Percentiles rank a stretch among this genome's conserved stretches.
Evolutionary conservation across 371 early-diverging fungal genomes (phyloP).

Genomic region (Dichotomocladium elegans): DNA sequence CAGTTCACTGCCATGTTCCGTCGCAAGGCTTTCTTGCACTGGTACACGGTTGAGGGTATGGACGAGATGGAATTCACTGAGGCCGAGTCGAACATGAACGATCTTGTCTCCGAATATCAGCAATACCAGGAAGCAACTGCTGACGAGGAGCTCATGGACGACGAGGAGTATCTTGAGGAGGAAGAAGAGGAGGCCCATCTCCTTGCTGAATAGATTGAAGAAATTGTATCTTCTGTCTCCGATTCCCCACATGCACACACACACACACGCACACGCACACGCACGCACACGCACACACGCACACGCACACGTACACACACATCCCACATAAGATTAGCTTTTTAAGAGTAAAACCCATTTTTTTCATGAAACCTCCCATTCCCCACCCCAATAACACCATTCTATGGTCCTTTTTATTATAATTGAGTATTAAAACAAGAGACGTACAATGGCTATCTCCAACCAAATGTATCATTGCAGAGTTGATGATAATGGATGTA

Average conservation of each 20-base stretch:
- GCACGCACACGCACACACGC: not conserved
- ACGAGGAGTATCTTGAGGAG: constrained; percentile 57
- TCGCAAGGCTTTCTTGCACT: constrained; percentile 96
- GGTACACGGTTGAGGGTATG: constrained; percentile 98
- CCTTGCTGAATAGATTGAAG: not conserved
- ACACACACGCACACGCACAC: not conserved
- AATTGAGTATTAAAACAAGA: not conserved
- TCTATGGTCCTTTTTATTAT: not conserved
- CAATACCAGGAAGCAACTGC: constrained; percentile 93
- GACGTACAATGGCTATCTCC: not conserved
- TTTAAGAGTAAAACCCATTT: not conserved
- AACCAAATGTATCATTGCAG: not conserved
- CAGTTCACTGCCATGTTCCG: constrained; percentile 93
- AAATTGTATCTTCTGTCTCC: too few relatives aligned
- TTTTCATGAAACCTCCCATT: not conserved
- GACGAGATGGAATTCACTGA: constrained; percentile 97
- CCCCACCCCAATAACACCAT: not conserved
- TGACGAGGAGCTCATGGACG: constrained; percentile 37
- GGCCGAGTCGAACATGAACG: constrained; percentile 90
- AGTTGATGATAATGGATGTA: not conserved
- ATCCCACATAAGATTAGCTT: not conserved
- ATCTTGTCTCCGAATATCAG: constrained; percentile 96
- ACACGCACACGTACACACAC: not conserved
- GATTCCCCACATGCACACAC: not conserved
- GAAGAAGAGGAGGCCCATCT: constrained; percentile 21